Conservation (phyloP, 495 filamentous ascomycete species). For the Xylaria nigripes region DNA sequence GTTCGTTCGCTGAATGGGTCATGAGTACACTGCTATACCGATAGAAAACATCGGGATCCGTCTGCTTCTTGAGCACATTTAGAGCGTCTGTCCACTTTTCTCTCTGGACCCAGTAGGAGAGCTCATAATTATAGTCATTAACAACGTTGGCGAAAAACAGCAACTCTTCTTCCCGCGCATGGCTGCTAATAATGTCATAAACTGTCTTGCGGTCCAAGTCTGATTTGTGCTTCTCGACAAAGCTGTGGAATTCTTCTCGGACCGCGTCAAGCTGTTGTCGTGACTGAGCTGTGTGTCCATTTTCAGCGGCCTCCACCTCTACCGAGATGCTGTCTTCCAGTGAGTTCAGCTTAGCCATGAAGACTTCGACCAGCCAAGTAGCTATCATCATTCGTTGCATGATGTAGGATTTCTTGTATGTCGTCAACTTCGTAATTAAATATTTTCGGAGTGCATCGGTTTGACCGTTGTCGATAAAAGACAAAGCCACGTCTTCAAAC, state of each 20-base stretch:
- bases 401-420: constrained; percentile 68
- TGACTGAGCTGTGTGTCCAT: constrained; percentile 58
- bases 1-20: constrained; percentile 70
- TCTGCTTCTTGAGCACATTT: constrained; percentile 82
- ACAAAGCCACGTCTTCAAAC: constrained; percentile 90
- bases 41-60: constrained; percentile 87
- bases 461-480: constrained; percentile 80
- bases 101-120: constrained; percentile 94
- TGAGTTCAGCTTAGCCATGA: constrained; percentile 93
- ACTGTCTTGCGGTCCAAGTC: constrained; percentile 87
- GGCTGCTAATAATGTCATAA: constrained; percentile 92
- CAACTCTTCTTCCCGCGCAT: constrained; percentile 87
- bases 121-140: constrained; percentile 87
- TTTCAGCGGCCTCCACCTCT: constrained; percentile 71
- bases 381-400: constrained; percentile 97
- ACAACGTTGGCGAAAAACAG: constrained; percentile 80
- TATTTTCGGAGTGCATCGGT: constrained; percentile 90
- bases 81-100: constrained; percentile 90
- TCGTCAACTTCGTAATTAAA: constrained; percentile 71
- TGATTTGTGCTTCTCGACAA: constrained; percentile 69
- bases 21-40: constrained; percentile 94
- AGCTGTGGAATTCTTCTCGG: constrained; percentile 76
- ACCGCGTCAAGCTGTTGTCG: constrained; percentile 61
- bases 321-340: constrained; percentile 92
- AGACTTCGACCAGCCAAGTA: constrained; percentile 89